Evolutionary conservation across 1,139 yeast genomes (phyloP).

Genomic region (Suhomyces kunorum): DNA sequence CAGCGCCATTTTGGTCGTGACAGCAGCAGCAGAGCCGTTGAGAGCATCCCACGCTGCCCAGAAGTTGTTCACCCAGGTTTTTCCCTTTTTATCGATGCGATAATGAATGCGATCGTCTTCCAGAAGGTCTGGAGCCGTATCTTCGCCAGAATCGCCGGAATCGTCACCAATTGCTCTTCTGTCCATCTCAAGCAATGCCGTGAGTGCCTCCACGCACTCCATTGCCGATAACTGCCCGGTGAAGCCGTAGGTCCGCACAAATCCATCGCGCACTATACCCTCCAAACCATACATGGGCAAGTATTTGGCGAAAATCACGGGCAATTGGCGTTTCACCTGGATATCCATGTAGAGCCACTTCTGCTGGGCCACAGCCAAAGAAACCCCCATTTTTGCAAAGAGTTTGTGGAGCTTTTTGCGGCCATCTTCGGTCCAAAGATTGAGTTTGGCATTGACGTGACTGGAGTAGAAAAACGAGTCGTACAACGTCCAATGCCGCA

Average conservation of each 20-base stretch:
- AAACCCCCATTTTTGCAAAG: constrained; percentile 96
- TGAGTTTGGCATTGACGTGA: constrained; percentile 83
- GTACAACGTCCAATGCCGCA: constrained; percentile 92
- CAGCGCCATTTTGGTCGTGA: constrained; percentile 16
- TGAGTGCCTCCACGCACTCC: constrained; percentile 86
- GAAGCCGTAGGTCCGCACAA: constrained; percentile 81
- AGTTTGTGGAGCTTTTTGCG: constrained; percentile 81
- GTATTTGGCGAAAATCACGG: constrained; percentile 67
- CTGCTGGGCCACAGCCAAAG: constrained; percentile 84
- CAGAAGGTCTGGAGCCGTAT: constrained; percentile 25
- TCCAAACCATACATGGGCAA: constrained; percentile 78
- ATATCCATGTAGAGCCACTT: constrained; percentile 92
- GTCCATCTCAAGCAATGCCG: constrained; percentile 79
- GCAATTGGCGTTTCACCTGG: constrained; percentile 70
- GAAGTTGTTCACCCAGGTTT: constrained; percentile 82
- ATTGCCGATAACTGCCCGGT: constrained; percentile 87
- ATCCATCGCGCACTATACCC: constrained; percentile 83
- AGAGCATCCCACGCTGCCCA: constrained; percentile 97
- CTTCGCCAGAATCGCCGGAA: constrained; percentile 16
- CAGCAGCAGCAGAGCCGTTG: constrained; percentile 39
- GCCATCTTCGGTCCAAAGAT: constrained; percentile 92
- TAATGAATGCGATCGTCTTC: constrained; percentile 43
- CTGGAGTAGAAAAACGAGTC: constrained; percentile 89
- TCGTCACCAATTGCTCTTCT: constrained; percentile 28
- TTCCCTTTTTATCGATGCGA: constrained; percentile 56